phyloP scores from a whole-genome alignment of 2,329 filamentous ascomycete species.

The Aspergillus fumigatiaffinis region DNA sequence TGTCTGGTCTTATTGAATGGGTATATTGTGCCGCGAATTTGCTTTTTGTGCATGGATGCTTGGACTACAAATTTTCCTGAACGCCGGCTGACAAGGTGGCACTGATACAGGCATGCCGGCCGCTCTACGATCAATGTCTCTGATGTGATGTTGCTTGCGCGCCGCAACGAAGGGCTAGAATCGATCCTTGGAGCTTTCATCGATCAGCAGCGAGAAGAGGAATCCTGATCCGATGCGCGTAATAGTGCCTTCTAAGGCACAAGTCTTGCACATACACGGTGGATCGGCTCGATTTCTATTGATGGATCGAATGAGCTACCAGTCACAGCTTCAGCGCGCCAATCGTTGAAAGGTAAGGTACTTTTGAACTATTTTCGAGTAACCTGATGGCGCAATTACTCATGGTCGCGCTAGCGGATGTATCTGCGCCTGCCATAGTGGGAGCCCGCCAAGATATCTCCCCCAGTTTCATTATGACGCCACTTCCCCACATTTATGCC shows the following conservation, averaged over 20 bases:
- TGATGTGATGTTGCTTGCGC: constrained; percentile 81
- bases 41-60: not conserved
- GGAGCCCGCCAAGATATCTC: not conserved
- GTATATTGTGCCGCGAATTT: not conserved
- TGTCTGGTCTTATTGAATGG: not conserved
- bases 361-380: not conserved
- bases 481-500: not conserved
- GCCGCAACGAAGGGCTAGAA: constrained; percentile 82
- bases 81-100: constrained; percentile 4
- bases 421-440: not conserved
- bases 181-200: constrained; percentile 57
- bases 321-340: not conserved
- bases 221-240: constrained; percentile 12
- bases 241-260: not conserved
- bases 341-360: not conserved
- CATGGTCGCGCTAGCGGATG: not conserved
- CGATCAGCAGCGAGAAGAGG: constrained; percentile 27
- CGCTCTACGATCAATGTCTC: constrained; percentile 75
- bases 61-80: not conserved
- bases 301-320: not conserved
- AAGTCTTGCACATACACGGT: not conserved
- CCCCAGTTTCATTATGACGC: not conserved
- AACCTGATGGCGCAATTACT: not conserved
- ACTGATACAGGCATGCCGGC: constrained; percentile 67
- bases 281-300: not conserved